Conservation (phyloP, 768 basidiomycete species). For the button mushroom (Agaricus bisporus) region DNA sequence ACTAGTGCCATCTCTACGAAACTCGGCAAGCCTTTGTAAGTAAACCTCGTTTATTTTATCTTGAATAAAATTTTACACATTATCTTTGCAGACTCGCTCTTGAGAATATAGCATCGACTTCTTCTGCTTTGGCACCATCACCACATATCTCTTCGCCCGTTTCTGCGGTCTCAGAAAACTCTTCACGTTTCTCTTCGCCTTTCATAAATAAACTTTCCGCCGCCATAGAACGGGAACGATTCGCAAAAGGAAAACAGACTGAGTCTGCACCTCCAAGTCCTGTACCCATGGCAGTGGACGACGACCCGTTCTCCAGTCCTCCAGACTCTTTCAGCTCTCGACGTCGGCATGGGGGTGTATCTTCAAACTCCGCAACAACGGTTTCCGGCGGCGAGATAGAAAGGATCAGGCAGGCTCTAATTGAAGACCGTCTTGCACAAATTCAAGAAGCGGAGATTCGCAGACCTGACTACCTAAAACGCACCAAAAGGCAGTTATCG, state of each 20-base stretch:
- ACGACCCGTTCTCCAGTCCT: slow-evolving; percentile 21
- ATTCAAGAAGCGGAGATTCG: slow-evolving; percentile 52
- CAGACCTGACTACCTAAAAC: slow-evolving; percentile 68
- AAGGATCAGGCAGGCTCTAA: slow-evolving; percentile 48
- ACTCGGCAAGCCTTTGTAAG: slow-evolving; percentile 1
- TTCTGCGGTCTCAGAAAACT: slow-evolving; percentile 21
- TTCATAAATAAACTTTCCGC: slow-evolving; percentile 35
- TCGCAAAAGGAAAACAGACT: slow-evolving; percentile 13
- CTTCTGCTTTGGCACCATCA: slow-evolving; percentile 16
- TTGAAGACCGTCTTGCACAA: slow-evolving; percentile 43
- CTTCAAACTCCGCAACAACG: slow-evolving; percentile 15
- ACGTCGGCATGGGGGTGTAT: slow-evolving; percentile 12
- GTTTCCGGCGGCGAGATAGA: slow-evolving; percentile 50
- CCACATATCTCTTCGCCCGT: slow-evolving; percentile 23
- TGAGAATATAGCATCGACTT: slow-evolving; percentile 11
- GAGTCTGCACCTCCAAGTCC: slow-evolving; percentile 6
- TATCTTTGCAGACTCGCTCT: background rate
- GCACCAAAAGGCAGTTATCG: slow-evolving; percentile 42
- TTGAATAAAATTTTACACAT: background rate
- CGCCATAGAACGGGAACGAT: slow-evolving; percentile 18
- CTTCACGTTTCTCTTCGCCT: slow-evolving; percentile 37
- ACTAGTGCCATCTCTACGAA: background rate
- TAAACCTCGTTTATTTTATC: background rate
- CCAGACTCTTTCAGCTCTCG: slow-evolving; percentile 12
- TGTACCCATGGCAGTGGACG: slow-evolving; percentile 16